Base-by-base conservation (phyloP, 768 basidiomycete species). In the Boletus huronensis region DNA sequence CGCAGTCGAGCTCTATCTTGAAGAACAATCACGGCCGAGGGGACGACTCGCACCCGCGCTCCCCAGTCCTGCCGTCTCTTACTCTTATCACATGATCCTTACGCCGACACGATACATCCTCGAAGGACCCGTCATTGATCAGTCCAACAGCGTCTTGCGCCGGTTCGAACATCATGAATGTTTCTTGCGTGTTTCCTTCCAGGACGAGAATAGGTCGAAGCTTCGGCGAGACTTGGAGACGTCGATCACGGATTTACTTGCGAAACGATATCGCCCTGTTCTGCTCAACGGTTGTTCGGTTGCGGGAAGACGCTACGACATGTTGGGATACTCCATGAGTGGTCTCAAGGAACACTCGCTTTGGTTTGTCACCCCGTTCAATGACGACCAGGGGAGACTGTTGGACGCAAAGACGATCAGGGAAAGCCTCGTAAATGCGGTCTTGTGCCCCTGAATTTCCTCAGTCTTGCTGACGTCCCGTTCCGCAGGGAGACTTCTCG, bases 311-410 rank as follows among this genome's bases (percentile, higher is more conserved):
- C 54, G 57, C 0, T 82, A 74, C 57, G 55, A 78, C 3, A 74
- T 82, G 61, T 61, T 82, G 25, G 81, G 77, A 5, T 82, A 82
- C 53, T 81, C 79, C 3, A 79, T 78, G 73, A 79, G 78, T 47
- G 80, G 80, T 4, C 65, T 82, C 50, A 74, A 74, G 55, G 72
- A 79, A 40, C 78, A 82, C 48, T 75, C 77, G 0, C 70, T 81
- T 45, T 76, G 74, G 66, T 82, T 82, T 53, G 76, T 81, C 23
- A 70, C 72, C 8, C 73, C 75, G 0, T 82, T 82, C 51, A 52
- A 1, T 0, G 60, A 68, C 17, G 64, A 67, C 1, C 10, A 65
- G n/a, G 71, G 63, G 6, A 55, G 9, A 3, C 9, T 14, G 1
- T 43, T 71, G 55, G 50, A 70, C 45, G 71, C 72, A 3, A 3